These are phyloP conservation scores for Phytophthora constricta DNA, from an alignment of 352 stramenopile species.

Conservation along the genomic window DNA sequence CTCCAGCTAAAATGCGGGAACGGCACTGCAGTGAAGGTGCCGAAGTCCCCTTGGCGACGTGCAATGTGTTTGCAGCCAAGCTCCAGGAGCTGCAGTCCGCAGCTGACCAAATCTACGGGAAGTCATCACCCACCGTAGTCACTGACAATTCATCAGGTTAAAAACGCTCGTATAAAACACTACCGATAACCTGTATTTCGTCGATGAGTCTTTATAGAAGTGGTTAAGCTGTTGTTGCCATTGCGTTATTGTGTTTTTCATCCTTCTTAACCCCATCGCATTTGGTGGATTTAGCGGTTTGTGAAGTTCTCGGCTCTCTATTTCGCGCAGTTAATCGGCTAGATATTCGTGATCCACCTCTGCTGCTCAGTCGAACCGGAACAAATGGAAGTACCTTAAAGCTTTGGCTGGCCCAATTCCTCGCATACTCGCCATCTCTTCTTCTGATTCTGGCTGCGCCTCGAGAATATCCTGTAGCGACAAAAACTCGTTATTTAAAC, in stretches of 20 bases:
- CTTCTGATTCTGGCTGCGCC: slow-evolving; percentile 40
- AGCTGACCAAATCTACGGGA: slow-evolving; percentile 16
- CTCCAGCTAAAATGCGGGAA: background rate
- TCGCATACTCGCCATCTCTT: slow-evolving; percentile 72
- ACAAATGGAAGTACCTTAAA: slow-evolving; percentile 58
- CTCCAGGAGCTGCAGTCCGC: slow-evolving; percentile 1
- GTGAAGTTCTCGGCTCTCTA: too few relatives aligned
- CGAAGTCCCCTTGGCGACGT: background rate
- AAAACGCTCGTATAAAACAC: too few relatives aligned
- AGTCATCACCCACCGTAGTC: background rate
- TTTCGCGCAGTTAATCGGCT: too few relatives aligned
- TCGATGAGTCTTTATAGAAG: too few relatives aligned
- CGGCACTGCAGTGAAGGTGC: background rate
- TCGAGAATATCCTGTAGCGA: slow-evolving; percentile 60
- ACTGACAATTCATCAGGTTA: too few relatives aligned
- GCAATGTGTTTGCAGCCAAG: background rate
- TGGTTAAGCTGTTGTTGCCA: too few relatives aligned
- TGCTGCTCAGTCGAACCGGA: slow-evolving; percentile 35
- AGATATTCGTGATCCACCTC: too few relatives aligned
- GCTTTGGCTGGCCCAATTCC: slow-evolving; percentile 60
- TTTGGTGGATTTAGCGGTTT: too few relatives aligned
- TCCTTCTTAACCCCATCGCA: too few relatives aligned
- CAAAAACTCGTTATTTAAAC: background rate
- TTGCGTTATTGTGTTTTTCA: too few relatives aligned
- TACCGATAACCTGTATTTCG: too few relatives aligned